Conservation (phyloP, 768 basidiomycete genomes). For the Agaricus subrufescens region DNA sequence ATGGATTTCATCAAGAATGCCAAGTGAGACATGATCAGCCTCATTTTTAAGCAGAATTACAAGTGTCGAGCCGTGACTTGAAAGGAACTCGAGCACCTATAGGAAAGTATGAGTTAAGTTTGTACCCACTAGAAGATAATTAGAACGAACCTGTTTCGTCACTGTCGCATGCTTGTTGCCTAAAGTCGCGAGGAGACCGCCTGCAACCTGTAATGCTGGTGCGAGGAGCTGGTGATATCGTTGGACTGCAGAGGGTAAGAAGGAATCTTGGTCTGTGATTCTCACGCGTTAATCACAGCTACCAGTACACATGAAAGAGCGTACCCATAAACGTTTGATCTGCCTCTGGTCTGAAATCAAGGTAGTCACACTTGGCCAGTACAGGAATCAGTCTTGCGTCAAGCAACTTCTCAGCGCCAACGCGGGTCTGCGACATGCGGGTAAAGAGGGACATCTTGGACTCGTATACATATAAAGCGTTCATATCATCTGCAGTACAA, state of each 20-base stretch:
- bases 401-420: constrained; percentile 81
- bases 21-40: constrained; percentile 52
- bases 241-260: constrained; percentile 81
- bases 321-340: constrained; percentile 80
- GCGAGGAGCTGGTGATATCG: constrained; percentile 90
- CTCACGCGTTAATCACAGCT: not conserved
- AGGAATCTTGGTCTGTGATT: constrained; percentile 69
- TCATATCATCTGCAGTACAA: constrained; percentile 80
- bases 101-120: not conserved
- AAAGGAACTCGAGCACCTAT: constrained; percentile 77
- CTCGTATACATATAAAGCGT: constrained; percentile 91
- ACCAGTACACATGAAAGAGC: not conserved
- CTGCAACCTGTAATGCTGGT: constrained; percentile 79
- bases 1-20: constrained; percentile 74
- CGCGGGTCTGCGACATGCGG: constrained; percentile 75
- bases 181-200: constrained; percentile 73
- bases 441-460: constrained; percentile 89
- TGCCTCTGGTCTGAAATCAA: constrained; percentile 80
- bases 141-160: constrained; percentile 54
- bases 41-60: constrained; percentile 79
- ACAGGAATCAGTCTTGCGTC: constrained; percentile 72
- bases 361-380: constrained; percentile 80
- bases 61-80: constrained; percentile 79
- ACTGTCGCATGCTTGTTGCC: constrained; percentile 65
- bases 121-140: not conserved